phyloP scores from a whole-genome alignment of 108 stramenopile genomes.

The Fragilariopsis cylindrus region DNA sequence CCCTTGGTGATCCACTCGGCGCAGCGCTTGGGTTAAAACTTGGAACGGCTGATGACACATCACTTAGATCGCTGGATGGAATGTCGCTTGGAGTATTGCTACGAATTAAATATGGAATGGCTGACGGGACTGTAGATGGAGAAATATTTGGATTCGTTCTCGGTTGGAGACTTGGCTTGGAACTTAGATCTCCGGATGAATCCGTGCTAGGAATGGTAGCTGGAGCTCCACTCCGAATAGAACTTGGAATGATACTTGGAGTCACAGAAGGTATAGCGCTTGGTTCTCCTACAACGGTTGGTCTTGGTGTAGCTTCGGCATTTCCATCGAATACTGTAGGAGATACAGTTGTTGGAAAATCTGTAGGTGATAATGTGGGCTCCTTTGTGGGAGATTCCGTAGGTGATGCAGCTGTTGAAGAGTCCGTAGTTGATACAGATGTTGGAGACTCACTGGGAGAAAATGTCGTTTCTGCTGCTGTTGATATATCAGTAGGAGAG shows the following conservation, averaged over 20 bases:
- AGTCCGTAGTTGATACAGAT: too few relatives aligned
- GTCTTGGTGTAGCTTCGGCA: too few relatives aligned
- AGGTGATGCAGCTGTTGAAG: too few relatives aligned
- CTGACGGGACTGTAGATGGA: slow-evolving; percentile 2
- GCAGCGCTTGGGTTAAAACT: not conserved
- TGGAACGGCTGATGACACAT: not conserved
- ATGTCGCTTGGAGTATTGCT: not conserved
- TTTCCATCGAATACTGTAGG: too few relatives aligned
- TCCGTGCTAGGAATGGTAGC: not conserved
- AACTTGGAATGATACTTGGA: not conserved
- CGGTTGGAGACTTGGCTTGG: slow-evolving; percentile 7
- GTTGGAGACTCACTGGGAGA: too few relatives aligned
- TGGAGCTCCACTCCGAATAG: not conserved
- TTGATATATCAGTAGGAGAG: too few relatives aligned
- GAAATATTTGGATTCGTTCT: slow-evolving; percentile 1
- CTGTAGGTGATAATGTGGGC: not conserved
- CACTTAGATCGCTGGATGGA: not conserved
- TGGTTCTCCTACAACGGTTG: not conserved
- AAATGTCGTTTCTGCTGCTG: too few relatives aligned
- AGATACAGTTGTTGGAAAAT: too few relatives aligned
- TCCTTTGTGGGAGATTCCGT: not conserved
- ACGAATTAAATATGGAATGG: not conserved
- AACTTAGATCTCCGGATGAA: not conserved
- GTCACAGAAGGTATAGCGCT: too few relatives aligned
- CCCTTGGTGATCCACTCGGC: slow-evolving; percentile 10